These are phyloP conservation scores for Prunus davidiana DNA, from an alignment of 306 rosid genomes.

Conservation along the genomic window DNA sequence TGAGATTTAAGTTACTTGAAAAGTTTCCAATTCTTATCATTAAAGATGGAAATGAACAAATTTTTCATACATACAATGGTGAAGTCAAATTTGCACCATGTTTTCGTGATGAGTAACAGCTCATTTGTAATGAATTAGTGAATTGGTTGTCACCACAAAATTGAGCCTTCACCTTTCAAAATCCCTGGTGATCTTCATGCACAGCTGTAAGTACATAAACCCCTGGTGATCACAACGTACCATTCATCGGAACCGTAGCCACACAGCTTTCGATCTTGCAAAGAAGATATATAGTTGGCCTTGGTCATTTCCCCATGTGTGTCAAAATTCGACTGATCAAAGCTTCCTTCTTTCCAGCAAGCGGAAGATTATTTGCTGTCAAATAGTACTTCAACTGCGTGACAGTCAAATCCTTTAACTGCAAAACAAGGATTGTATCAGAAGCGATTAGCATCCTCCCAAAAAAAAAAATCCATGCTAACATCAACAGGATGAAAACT, in stretches of 20 bases:
- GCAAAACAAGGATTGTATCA: constrained; percentile 35
- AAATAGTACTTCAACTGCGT: constrained; percentile 70
- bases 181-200: too few relatives aligned
- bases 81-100: neutral
- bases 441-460: neutral
- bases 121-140: too few relatives aligned
- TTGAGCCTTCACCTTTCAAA: neutral
- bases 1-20: too few relatives aligned
- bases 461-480: neutral
- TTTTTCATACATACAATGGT: neutral
- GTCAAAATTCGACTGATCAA: constrained; percentile 71
- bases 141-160: neutral
- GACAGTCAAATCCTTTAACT: constrained; percentile 86
- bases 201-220: neutral
- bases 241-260: neutral
- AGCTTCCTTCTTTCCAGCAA: constrained; percentile 83
- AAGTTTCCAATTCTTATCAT: too few relatives aligned
- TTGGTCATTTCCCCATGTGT: constrained; percentile 71
- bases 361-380: constrained; percentile 72
- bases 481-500: neutral
- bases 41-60: neutral
- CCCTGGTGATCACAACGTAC: neutral
- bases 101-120: too few relatives aligned
- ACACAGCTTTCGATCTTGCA: neutral
- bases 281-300: neutral